Evolutionary conservation across 2,329 filamentous ascomycete species (phyloP), one percentile per base, ranked within the genome.

Genomic region (Colletotrichum sp.): DNA sequence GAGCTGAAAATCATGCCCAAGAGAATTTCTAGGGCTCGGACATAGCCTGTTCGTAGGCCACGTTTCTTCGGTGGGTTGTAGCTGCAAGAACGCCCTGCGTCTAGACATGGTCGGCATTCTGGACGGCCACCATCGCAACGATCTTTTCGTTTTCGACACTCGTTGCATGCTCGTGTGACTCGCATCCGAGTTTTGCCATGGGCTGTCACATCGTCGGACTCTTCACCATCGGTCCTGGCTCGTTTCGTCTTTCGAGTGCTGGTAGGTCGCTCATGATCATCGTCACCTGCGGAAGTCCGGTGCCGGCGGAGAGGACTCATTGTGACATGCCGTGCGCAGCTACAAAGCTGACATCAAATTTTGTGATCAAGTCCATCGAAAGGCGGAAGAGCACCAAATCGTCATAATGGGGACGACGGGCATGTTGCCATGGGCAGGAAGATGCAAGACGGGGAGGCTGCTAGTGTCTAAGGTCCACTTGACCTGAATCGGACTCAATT

Each of bases 71-170:
- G 16, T 9, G 71, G 67, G 32, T 71, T 71, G 30, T 77, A 77
- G 36, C 52, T 67, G 55, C 76, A 85, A 86, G 30, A 21, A 15
- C 70, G 32, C 8, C 70, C 70, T 9, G 36, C 52, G 30, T 60
- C 21, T 24, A 67, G 34, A 26, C 62, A 68, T n/a, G 48, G 48
- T 18, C 43, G 34, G 15, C 70, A 72, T 6, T 34, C 34, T 6
- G 70, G 70, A 13, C 62, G 70, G 9, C 36, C 26, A 6, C 70
- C 64, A 18, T 72, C 64, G 21, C 64, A 72, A 12, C 70, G 70
- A 28, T 72, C 70, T 16, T 72, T 72, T 8, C 70, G 70, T 36
- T 67, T 72, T 7, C 70, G 64, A 21, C 70, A 72, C 21, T 72
- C 52, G 24, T 66, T 72, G 55, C 64, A 72, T 26, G 70, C 70